These are phyloP conservation scores for Flaveria brownii DNA, from an alignment of 129 eudicot species.

Conservation along the genomic window DNA sequence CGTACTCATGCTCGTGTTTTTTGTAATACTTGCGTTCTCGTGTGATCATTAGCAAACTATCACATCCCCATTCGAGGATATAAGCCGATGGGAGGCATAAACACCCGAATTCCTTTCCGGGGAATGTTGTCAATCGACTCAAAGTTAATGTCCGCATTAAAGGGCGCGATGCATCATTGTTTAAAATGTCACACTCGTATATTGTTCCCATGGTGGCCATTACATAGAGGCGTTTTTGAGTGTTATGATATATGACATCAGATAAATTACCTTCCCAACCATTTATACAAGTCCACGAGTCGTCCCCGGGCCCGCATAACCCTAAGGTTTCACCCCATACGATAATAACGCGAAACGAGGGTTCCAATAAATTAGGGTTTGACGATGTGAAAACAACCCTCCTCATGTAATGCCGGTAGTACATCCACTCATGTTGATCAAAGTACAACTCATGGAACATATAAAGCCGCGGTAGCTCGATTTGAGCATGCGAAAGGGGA, in stretches of 20 bases:
- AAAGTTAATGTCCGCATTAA: background rate
- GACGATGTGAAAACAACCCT: constrained; percentile 25
- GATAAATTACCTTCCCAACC: constrained; percentile 28
- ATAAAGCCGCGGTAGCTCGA: constrained; percentile 28
- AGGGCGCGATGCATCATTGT: background rate
- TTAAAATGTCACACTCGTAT: constrained; percentile 25
- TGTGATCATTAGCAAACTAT: constrained; percentile 31
- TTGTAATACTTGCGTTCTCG: constrained; percentile 28
- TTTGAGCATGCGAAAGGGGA: constrained; percentile 33
- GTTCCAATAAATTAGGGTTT: constrained; percentile 16
- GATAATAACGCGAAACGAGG: constrained; percentile 30
- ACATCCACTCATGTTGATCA: constrained; percentile 33
- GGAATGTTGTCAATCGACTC: constrained; percentile 20
- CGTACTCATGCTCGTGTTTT: constrained; percentile 18
- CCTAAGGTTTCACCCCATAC: constrained; percentile 34
- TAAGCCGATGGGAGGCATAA: constrained; percentile 19
- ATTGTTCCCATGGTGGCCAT: constrained; percentile 23
- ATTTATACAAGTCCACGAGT: constrained; percentile 21
- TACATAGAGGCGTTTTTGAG: constrained; percentile 28
- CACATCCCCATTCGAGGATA: constrained; percentile 30
- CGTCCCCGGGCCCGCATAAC: constrained; percentile 26
- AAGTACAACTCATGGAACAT: constrained; percentile 26
- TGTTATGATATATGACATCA: constrained; percentile 21
- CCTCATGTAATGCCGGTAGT: constrained; percentile 26
- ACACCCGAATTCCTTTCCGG: constrained; percentile 8